Evolutionary conservation across 1,284 basidiomycete genomes (phyloP).

Genomic region (Tilletia caries): DNA sequence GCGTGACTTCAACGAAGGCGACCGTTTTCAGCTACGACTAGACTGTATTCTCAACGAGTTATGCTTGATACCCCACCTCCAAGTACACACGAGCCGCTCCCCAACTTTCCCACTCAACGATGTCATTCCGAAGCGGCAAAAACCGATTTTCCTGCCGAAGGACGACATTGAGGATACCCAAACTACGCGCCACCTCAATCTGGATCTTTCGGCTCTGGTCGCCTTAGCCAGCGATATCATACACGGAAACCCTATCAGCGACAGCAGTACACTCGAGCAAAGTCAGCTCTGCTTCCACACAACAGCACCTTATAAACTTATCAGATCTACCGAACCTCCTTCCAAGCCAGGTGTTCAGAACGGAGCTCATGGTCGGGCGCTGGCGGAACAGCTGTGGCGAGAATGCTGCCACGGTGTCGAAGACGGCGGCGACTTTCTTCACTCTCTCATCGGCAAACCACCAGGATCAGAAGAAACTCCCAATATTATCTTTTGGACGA

Average conservation of each 20-base stretch:
- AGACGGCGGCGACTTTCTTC: conserved; percentile 5
- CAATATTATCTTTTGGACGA: conserved; percentile 14
- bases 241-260: conserved; percentile 17
- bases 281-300: conserved; percentile 1
- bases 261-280: not conserved
- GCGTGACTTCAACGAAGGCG: conserved; percentile 23
- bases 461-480: conserved; percentile 16
- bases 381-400: conserved; percentile 13
- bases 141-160: not conserved
- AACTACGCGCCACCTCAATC: conserved; percentile 31
- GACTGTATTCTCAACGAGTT: conserved; percentile 15
- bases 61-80: conserved; percentile 22
- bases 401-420: conserved; percentile 10
- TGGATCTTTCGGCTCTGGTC: conserved; percentile 44
- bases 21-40: conserved; percentile 17
- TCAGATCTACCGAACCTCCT: not conserved
- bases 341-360: not conserved
- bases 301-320: not conserved
- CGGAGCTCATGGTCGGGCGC: conserved; percentile 13
- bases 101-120: not conserved
- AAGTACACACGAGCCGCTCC: conserved; percentile 16
- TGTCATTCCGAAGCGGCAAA: not conserved
- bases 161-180: not conserved
- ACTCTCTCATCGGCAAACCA: conserved; percentile 18
- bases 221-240: conserved; percentile 42